Base-by-base conservation (phyloP, 495 filamentous ascomycete species). In the Thozetella sp. region DNA sequence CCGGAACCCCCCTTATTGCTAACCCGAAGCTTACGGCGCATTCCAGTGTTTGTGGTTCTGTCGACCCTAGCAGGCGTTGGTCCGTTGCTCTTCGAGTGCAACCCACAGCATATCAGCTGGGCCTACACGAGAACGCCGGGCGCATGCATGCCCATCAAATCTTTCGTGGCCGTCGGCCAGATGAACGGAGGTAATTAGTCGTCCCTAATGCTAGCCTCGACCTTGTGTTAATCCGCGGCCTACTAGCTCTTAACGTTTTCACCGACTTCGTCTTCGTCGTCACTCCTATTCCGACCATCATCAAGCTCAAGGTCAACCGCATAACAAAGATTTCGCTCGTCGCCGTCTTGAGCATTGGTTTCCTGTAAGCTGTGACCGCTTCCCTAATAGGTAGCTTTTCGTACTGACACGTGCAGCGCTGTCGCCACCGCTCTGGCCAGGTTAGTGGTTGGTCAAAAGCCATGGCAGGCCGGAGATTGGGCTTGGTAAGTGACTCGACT, bases 181-280 rank as follows among this genome's bases (percentile, higher is more conserved):
- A 4, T 48, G 43, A 48, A 48, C 43, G 43, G 43, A 11, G 20
- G 43, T 48, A 48, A n/a, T n/a, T n/a, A n/a, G n/a, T n/a, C n/a
- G n/a, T n/a, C n/a, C n/a, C n/a, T 19, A n/a, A n/a, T n/a, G 12
- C n/a, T n/a, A 48, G 4, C 10, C 43, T 20, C 43, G n/a, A 48
- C 12, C 43, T n/a, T 20, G 4, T 19, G n/a, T 48, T n/a, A n/a
- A 11, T 48, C 43, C n/a, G 9, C 43, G 4, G 12, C 11, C n/a
- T 20, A 3, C n/a, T 20, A 48, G 43, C 20, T 10, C 12, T 48
- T 20, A 48, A 48, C 43, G 43, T 48, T n/a, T 10, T 48, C 11
- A 48, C 43, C 43, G 43, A 48, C n/a, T 48, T 48, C 43, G 20
- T 48, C 43, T 48, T 48, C 43, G 43, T 48, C 43, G 6, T 48